Evolutionary conservation across 148 eudicot genomes (phyloP), one percentile per base, ranked within the genome.

Genomic region (Agrostemma githago): DNA sequence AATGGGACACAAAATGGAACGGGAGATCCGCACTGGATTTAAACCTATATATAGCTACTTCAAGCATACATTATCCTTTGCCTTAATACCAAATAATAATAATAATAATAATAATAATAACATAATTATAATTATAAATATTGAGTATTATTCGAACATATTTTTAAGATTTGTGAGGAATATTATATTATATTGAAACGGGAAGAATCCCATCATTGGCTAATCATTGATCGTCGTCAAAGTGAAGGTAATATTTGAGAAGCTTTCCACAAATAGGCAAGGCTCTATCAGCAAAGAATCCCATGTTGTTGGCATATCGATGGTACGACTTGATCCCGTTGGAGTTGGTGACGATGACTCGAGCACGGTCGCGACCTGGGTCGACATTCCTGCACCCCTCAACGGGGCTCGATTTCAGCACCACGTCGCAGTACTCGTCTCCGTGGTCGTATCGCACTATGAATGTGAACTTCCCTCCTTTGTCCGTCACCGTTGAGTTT

Each of bases 281-380:
- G 17, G 90, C 81, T 6, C 78, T 75, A 20, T 72, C 82, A 62
- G 67, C 83, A 63, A 83, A 51, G 79, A 87, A 89, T 7, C 96
- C 98, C 83, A 93, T 69, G 82, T 81, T 80, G 48, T 93, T 93
- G 54, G 90, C 88, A 7, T 65, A 76, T 3, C 98, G 89, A 2
- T 42, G 58, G 53, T 78, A 68, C n/a, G 89, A 73, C 41, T 3
- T 51, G 58, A 90, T 71, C 38, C 98, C 98, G 20, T 90, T 93
- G 79, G 67, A 58, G 63, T 83, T 72, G 62, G 96, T 93, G 44
- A 93, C 83, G 60, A 86, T 82, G 12, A 88, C 93, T 4, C 89
- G 83, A n/a, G 90, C 82, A 2, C 82, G 83, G 64, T 77, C 74
- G 16, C 96, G 91, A 4, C 87, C 90, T 0, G 60, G 66, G 77